Evolutionary conservation across 345 rosid genomes (phyloP).

Genomic region (Syzygium grande): DNA sequence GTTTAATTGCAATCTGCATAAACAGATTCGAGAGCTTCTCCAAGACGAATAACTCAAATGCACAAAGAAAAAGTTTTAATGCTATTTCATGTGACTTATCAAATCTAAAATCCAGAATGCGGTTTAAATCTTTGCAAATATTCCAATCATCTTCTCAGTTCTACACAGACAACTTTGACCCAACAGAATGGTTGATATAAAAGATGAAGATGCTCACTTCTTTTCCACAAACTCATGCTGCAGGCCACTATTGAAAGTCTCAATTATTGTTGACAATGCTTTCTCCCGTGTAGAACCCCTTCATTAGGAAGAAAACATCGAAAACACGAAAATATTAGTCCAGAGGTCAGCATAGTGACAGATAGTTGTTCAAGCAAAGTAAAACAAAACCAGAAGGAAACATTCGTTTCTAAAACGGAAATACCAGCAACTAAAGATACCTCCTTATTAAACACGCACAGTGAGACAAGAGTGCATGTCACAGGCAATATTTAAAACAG

Average conservation of each 20-base stretch:
- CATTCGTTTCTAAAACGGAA: neutral
- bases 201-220: conserved; percentile 37
- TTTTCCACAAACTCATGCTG: conserved; percentile 73
- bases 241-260: conserved; percentile 60
- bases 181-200: neutral
- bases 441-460: neutral
- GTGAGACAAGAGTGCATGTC: neutral
- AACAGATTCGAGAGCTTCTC: neutral
- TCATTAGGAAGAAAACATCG: neutral
- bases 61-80: neutral
- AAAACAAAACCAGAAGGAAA: neutral
- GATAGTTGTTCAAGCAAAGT: neutral
- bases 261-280: conserved; percentile 57
- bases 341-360: neutral
- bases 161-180: neutral
- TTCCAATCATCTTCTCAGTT: neutral
- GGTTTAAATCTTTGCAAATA: neutral
- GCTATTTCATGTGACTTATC: neutral
- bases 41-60: neutral
- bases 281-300: conserved; percentile 89
- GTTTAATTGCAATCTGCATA: neutral
- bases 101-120: neutral
- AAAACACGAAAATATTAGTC: neutral
- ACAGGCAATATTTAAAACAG: neutral
- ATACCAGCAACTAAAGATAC: neutral